phyloP scores from a whole-genome alignment of 2,329 filamentous ascomycete species.

The Hysterium pulicare region DNA sequence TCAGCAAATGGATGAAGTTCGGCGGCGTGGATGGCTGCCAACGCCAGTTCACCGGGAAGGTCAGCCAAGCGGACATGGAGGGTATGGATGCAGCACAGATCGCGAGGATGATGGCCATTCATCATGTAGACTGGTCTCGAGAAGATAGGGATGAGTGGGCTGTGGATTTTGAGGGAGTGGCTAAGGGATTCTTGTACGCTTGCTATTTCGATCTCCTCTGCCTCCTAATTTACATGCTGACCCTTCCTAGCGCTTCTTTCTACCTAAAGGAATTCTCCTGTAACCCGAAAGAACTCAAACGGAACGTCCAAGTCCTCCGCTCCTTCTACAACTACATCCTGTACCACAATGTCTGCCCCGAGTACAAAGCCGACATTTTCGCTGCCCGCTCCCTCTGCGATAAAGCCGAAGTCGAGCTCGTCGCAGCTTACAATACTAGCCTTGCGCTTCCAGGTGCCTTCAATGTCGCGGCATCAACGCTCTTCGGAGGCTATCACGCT shows the following conservation, averaged over 20 bases:
- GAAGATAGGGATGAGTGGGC: constrained; percentile 58
- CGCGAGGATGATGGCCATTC: constrained; percentile 61
- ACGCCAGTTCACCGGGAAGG: constrained; percentile 61
- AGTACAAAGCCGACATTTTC: constrained; percentile 66
- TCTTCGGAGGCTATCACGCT: constrained; percentile 59
- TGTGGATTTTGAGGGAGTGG: constrained; percentile 77
- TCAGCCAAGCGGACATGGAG: constrained; percentile 59
- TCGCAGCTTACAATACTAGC: constrained; percentile 53
- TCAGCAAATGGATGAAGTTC: constrained; percentile 76
- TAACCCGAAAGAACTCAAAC: constrained; percentile 49
- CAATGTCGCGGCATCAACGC: constrained; percentile 68
- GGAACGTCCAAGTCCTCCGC: constrained; percentile 65
- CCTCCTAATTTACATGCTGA: constrained; percentile 8
- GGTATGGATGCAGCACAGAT: constrained; percentile 63
- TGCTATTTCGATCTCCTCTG: constrained; percentile 4
- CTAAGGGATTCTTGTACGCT: constrained; percentile 72
- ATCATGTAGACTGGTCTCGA: constrained; percentile 53
- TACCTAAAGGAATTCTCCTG: constrained; percentile 55
- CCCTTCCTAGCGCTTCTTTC: constrained; percentile 51
- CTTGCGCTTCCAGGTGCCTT: constrained; percentile 69
- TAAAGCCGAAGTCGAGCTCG: constrained; percentile 64
- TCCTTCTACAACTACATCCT: constrained; percentile 90
- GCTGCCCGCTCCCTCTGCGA: constrained; percentile 66
- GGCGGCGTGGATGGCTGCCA: constrained; percentile 70
- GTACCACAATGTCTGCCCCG: constrained; percentile 80